These are phyloP conservation scores for Torulaspora globosa DNA, from an alignment of 1,139 yeast genomes.

Conservation along the genomic window DNA sequence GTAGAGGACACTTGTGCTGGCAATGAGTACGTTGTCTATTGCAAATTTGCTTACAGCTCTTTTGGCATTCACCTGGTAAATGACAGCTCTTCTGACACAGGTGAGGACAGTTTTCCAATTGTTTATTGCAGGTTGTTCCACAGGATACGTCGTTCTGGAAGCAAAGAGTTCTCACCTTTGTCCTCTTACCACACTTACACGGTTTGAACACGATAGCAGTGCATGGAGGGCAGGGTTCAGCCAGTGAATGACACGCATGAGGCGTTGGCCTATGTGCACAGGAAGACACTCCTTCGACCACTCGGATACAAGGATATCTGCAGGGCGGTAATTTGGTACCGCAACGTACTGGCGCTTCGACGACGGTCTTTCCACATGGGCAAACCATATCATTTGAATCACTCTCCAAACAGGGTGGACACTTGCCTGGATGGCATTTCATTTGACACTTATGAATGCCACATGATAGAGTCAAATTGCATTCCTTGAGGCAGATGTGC, in stretches of 20 bases:
- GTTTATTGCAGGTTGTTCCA: slow-evolving; percentile 58
- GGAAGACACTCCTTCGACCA: slow-evolving; percentile 37
- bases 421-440: slow-evolving; percentile 79
- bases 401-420: slow-evolving; percentile 81
- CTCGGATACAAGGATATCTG: slow-evolving; percentile 60
- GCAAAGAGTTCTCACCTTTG: slow-evolving; percentile 59
- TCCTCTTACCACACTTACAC: slow-evolving; percentile 69
- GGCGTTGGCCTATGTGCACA: slow-evolving; percentile 78
- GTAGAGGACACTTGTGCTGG: slow-evolving; percentile 58
- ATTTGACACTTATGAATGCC: slow-evolving; percentile 70
- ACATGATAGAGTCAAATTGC: slow-evolving; percentile 65
- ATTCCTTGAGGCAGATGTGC: slow-evolving; percentile 71
- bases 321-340: slow-evolving; percentile 72
- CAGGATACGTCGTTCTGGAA: slow-evolving; percentile 69
- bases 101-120: slow-evolving; percentile 62
- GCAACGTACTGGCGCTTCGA: slow-evolving; percentile 86
- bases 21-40: slow-evolving; percentile 49
- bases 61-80: slow-evolving; percentile 37
- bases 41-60: slow-evolving; percentile 53
- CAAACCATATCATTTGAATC: slow-evolving; percentile 77
- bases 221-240: slow-evolving; percentile 69
- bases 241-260: slow-evolving; percentile 72
- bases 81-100: slow-evolving; percentile 56
- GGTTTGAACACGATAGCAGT: slow-evolving; percentile 57
- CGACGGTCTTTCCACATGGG: slow-evolving; percentile 76